Percentiles rank a stretch among this genome's conserved stretches.
phyloP scores from a whole-genome alignment of 2,329 filamentous ascomycete species.

The Pseudocercospora ulei region DNA sequence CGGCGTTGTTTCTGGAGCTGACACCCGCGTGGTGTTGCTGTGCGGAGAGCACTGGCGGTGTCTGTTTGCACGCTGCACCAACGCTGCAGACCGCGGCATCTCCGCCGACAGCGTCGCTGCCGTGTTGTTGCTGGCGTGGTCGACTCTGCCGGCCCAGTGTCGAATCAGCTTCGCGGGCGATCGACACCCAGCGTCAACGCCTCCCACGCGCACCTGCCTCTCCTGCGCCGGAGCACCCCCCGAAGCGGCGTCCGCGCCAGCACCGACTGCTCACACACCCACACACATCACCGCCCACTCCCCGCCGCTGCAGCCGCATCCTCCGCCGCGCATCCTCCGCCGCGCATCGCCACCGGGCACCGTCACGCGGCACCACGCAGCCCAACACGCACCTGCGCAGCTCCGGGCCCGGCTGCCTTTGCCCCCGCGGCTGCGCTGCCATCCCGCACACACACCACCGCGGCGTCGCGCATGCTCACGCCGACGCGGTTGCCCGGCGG shows the following conservation, averaged over 20 bases:
- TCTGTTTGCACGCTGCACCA: too few relatives aligned
- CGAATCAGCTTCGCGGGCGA: too few relatives aligned
- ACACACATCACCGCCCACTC: neutral
- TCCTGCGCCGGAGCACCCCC: too few relatives aligned
- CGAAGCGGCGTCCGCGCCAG: neutral
- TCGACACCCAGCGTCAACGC: too few relatives aligned
- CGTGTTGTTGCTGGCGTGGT: too few relatives aligned
- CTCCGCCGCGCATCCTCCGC: conserved; percentile 7
- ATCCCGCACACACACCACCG: neutral
- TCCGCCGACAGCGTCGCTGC: too few relatives aligned
- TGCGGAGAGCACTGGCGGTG: too few relatives aligned
- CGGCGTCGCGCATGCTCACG: conserved; percentile 24
- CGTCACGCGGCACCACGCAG: conserved; percentile 6
- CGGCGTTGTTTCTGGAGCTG: too few relatives aligned
- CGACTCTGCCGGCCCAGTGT: too few relatives aligned
- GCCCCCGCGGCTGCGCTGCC: conserved; percentile 4
- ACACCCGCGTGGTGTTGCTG: too few relatives aligned
- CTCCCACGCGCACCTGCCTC: too few relatives aligned
- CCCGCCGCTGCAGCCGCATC: conserved; percentile 11
- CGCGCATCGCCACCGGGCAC: conserved; percentile 11
- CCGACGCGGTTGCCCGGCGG: conserved; percentile 17
- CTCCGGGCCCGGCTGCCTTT: conserved; percentile 1
- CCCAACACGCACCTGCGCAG: conserved; percentile 1
- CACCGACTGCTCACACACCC: neutral
- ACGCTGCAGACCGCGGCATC: too few relatives aligned